phyloP scores from a whole-genome alignment of 148 eudicot species.

The Arbutus unedo region DNA sequence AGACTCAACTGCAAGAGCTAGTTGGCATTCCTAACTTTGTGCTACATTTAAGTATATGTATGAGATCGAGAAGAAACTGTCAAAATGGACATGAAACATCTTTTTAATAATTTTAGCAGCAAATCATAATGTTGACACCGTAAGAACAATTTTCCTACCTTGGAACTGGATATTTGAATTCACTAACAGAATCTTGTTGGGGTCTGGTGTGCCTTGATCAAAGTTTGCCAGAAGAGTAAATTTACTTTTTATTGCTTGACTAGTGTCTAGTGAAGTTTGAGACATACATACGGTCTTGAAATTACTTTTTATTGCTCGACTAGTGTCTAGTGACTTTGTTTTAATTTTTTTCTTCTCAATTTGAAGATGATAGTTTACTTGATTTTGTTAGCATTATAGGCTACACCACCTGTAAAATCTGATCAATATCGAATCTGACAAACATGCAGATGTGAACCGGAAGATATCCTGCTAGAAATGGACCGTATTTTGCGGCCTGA shows the following conservation, averaged over 20 bases:
- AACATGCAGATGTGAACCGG: conserved; percentile 55
- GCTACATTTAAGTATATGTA: not conserved
- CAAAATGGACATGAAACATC: not conserved
- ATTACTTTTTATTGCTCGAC: no score
- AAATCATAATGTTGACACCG: no score
- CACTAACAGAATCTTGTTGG: no score
- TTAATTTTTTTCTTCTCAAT: no score
- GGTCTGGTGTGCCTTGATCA: not conserved
- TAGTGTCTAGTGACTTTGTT: not conserved
- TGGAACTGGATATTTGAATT: no score
- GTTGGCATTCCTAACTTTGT: not conserved
- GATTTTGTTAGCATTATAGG: not conserved
- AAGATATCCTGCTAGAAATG: conserved; percentile 77
- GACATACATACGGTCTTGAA: not conserved
- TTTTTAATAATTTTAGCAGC: not conserved
- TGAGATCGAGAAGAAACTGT: not conserved
- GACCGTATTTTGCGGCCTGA: conserved; percentile 83
- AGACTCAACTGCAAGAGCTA: not conserved
- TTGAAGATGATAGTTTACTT: not conserved
- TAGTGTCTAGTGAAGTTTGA: not conserved
- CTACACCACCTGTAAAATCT: not conserved
- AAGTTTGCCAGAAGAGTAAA: not conserved
- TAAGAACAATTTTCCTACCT: no score
- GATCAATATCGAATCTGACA: not conserved
- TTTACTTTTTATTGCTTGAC: not conserved